These are phyloP conservation scores for Gracilaria domingensis DNA, from an alignment of 23 red algal species.

Conservation along the genomic window DNA sequence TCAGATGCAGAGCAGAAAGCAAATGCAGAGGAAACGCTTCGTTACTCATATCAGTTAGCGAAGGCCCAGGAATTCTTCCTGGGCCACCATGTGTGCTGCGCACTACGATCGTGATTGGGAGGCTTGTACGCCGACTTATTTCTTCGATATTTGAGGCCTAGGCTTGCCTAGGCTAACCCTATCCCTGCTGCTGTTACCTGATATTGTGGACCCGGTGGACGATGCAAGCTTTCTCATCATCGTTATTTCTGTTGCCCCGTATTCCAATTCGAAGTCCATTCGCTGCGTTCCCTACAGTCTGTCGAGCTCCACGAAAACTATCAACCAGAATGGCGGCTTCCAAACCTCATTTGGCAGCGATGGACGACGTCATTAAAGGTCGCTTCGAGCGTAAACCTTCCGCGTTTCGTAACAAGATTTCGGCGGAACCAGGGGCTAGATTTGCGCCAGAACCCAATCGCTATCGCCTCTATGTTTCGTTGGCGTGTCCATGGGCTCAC, in stretches of 20 bases:
- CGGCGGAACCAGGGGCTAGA: conserved; percentile 34
- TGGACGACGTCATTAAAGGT: conserved; percentile 65
- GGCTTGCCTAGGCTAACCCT: too few relatives aligned
- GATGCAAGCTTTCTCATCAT: background rate
- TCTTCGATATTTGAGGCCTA: background rate
- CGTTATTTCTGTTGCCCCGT: background rate
- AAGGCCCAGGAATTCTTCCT: too few relatives aligned
- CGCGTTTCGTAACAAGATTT: conserved; percentile 55
- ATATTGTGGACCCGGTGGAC: background rate
- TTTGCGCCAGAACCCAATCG: conserved; percentile 66
- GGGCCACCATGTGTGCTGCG: too few relatives aligned
- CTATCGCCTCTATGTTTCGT: conserved; percentile 81
- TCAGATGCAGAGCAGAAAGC: background rate
- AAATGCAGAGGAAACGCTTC: background rate
- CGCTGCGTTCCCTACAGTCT: too few relatives aligned
- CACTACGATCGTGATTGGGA: background rate
- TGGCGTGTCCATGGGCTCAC: conserved; percentile 94
- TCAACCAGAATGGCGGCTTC: conserved; percentile 2
- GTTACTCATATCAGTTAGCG: background rate
- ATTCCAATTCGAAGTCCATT: background rate
- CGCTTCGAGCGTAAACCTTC: conserved; percentile 62
- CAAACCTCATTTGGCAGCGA: conserved; percentile 48
- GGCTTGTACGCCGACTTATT: background rate
- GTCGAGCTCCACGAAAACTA: background rate
- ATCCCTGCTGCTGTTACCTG: background rate